Base-by-base conservation (phyloP, 2,329 filamentous ascomycete genomes). In the Xylariales sp. region DNA sequence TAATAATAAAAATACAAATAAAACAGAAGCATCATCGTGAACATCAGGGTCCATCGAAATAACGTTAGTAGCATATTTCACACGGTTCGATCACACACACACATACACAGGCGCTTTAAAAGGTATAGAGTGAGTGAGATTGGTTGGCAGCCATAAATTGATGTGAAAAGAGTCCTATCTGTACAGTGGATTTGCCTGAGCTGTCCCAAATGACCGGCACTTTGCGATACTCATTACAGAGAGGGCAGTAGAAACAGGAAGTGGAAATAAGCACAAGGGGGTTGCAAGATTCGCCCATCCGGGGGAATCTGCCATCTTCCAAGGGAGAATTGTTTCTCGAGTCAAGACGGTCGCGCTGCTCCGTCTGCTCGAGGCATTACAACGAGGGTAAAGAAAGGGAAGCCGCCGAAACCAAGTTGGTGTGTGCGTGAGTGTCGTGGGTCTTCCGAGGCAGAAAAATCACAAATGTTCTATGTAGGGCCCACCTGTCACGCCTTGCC, bases 321-420 rank as follows among this genome's bases (percentile, higher is more conserved):
- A 55, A 45, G 18, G 58, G 68, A 70, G 69, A 69, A 65, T 64
- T 61, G 70, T 65, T 71, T 76, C 73, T 74, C 74, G 72, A 75
- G 75, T 78, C 71, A 75, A 71, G 66, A 72, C 74, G 75, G 74
- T 76, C 75, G 77, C 76, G 74, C 80, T 78, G 81, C 78, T 72
- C 76, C 76, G 76, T 74, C 78, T 74, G 75, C 77, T 76, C 71
- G 73, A 75, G 76, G 76, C 65, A 84, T 84, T 84, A 84, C 81
- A 85, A 86, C 81, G 83, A 84, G 80, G 77, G 83, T 85, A 85
- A 76, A 82, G 80, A 83, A 84, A 74, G 73, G 76, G 77, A 81
- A 77, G 77, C 79, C 74, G 73, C 76, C 71, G 61, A 64, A 57
- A 62, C 50, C 57, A 68, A 49, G 39, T 72, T 71, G 72, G 34